These are phyloP conservation scores for Ajuga chamaepitys DNA, from an alignment of 257 asterid genomes.

Conservation along the genomic window DNA sequence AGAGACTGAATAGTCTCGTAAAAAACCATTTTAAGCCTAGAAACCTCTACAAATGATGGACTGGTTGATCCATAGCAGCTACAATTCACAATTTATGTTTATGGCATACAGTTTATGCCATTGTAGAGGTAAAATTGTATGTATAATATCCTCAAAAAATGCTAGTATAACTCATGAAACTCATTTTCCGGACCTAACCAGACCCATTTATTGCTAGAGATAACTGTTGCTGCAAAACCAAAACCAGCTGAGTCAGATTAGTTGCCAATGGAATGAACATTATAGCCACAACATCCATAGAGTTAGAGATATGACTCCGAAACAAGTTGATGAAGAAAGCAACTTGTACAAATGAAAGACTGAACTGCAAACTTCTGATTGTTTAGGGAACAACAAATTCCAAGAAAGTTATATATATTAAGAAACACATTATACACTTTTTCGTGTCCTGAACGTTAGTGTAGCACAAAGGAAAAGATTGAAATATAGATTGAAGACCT, in stretches of 20 bases:
- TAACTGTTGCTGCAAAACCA: not conserved
- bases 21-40: not conserved
- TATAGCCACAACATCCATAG: not conserved
- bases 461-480: slow-evolving; percentile 5
- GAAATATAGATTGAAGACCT: slow-evolving; percentile 36
- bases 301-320: not conserved
- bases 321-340: not conserved
- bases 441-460: not conserved
- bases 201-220: not conserved
- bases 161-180: not conserved
- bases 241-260: not conserved
- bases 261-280: not conserved
- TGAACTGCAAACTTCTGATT: not conserved
- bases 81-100: not conserved
- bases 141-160: no score
- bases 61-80: not conserved
- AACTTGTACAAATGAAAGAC: not conserved
- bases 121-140: not conserved
- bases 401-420: not conserved
- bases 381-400: not conserved
- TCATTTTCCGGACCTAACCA: no score
- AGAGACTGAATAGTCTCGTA: not conserved
- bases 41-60: not conserved
- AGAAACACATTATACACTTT: not conserved
- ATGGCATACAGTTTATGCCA: not conserved